Conservation (phyloP, 2,329 filamentous ascomycete species). For the Corinectria fuckeliana region DNA sequence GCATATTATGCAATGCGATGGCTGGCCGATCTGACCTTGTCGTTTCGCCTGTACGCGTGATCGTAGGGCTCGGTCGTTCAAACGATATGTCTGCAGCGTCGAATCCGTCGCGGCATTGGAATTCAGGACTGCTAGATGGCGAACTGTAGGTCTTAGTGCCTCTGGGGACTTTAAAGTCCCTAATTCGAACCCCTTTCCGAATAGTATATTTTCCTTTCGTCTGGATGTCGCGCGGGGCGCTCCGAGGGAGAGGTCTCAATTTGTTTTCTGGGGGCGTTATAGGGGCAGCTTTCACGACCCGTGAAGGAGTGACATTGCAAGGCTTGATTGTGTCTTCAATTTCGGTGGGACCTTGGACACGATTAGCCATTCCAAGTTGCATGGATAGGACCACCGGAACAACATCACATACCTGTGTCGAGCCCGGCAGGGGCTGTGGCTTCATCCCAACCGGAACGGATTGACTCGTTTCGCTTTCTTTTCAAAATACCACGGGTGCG, state of each 20-base stretch:
- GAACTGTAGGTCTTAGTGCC: background rate
- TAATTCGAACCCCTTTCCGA: slow-evolving; percentile 39
- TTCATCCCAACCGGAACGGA: slow-evolving; percentile 15
- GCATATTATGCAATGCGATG: background rate
- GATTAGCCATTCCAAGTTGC: background rate
- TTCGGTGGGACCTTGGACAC: background rate
- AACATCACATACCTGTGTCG: slow-evolving; percentile 1
- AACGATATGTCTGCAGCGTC: slow-evolving; percentile 28
- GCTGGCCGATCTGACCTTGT: background rate
- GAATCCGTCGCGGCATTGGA: slow-evolving; percentile 43
- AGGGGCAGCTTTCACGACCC: background rate
- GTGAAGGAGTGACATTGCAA: background rate
- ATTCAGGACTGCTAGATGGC: slow-evolving; percentile 23
- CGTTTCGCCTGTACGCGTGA: background rate
- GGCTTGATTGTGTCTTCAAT: background rate
- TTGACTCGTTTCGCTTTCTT: slow-evolving; percentile 27
- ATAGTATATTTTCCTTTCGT: slow-evolving; percentile 39
- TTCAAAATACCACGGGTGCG: background rate
- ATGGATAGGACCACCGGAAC: background rate
- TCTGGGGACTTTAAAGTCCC: slow-evolving; percentile 36
- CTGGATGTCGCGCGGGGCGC: slow-evolving; percentile 35
- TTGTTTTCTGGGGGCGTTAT: slow-evolving; percentile 14
- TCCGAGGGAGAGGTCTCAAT: slow-evolving; percentile 34
- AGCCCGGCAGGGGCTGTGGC: background rate
- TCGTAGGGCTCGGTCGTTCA: slow-evolving; percentile 24